Evolutionary conservation across 163 green algal genomes (phyloP).

Genomic region (Volvox carteri): DNA sequence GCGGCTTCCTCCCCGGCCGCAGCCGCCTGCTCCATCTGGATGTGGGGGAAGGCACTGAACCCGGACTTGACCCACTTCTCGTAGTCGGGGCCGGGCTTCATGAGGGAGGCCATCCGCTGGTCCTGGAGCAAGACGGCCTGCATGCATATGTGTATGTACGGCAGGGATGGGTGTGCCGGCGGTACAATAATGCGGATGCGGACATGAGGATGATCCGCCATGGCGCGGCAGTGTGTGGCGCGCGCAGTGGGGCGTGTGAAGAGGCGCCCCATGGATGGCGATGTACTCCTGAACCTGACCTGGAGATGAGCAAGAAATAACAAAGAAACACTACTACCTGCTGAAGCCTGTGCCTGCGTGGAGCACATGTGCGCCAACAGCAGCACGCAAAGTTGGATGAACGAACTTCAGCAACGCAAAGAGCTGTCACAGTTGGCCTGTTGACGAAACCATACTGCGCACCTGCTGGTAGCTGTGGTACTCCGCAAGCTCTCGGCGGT

Average conservation of each 20-base stretch:
- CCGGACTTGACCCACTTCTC: slow-evolving; percentile 61
- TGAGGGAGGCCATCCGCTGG: neutral
- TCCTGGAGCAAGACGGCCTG: slow-evolving; percentile 44
- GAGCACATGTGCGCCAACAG: neutral
- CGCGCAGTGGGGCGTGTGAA: neutral
- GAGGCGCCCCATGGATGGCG: neutral
- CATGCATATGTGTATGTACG: neutral
- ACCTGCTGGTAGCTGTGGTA: slow-evolving; percentile 78
- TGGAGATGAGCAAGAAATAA: neutral
- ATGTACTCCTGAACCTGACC: neutral
- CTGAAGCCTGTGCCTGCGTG: neutral
- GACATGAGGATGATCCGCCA: too few species aligned
- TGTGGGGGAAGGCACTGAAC: slow-evolving; percentile 25
- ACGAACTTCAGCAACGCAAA: neutral
- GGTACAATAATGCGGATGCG: neutral
- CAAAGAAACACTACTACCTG: neutral
- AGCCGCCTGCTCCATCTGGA: neutral
- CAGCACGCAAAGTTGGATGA: neutral
- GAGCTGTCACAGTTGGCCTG: neutral
- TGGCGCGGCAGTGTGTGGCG: too few species aligned
- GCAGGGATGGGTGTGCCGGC: neutral
- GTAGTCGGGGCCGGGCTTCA: slow-evolving; percentile 39
- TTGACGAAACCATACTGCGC: neutral
- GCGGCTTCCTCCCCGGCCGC: slow-evolving; percentile 1
- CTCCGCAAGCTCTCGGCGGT: slow-evolving; percentile 84